phyloP scores from a whole-genome alignment of 306 rosid genomes.

The Lablab purpureus region DNA sequence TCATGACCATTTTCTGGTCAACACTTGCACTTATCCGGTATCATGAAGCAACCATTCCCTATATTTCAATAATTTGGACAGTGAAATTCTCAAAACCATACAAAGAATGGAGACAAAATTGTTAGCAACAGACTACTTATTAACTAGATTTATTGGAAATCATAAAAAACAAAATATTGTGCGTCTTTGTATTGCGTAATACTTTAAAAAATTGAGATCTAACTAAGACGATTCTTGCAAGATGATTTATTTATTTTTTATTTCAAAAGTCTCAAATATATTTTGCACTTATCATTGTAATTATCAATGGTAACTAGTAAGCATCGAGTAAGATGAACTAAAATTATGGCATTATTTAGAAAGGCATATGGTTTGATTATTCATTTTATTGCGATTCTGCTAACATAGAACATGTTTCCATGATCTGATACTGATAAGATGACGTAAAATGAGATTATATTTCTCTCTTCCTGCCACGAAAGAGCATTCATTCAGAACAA shows the following conservation, averaged over 20 bases:
- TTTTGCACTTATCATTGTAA: neutral
- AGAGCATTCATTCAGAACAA: slow-evolving; percentile 12
- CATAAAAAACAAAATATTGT: no score
- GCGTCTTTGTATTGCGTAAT: neutral
- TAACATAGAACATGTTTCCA: neutral
- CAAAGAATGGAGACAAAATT: neutral
- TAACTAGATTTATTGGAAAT: neutral
- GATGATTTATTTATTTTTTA: neutral
- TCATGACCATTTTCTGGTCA: neutral
- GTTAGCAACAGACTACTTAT: neutral
- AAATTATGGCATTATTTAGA: neutral
- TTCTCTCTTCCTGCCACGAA: neutral
- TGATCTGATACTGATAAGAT: neutral
- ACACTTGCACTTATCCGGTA: neutral
- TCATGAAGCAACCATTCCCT: neutral
- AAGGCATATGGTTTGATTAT: neutral
- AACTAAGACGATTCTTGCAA: neutral
- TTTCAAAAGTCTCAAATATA: neutral
- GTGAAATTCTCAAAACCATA: neutral
- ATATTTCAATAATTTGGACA: no score
- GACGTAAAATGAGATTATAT: neutral
- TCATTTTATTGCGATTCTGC: neutral
- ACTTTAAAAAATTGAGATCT: neutral
- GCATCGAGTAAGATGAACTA: neutral
- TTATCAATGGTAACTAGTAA: neutral